phyloP scores from a whole-genome alignment of 2,329 filamentous ascomycete species.

The Fusarium sp. region DNA sequence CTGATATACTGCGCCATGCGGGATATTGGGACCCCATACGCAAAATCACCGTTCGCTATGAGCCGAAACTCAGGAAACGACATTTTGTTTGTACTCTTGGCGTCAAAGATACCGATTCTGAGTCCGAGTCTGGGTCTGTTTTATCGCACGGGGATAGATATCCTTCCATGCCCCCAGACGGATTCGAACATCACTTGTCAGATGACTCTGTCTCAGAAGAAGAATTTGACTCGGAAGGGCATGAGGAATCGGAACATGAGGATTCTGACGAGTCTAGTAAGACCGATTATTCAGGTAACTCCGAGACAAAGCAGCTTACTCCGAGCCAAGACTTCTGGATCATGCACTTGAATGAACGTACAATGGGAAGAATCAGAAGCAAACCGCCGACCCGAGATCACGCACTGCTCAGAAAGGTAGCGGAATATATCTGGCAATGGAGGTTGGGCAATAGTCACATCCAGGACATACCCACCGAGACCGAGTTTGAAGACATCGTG shows the following conservation, averaged over 20 bases:
- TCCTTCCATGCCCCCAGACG: too few species aligned
- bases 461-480: too few species aligned
- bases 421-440: neutral
- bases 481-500: neutral
- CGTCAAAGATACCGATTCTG: neutral
- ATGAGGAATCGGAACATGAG: too few species aligned
- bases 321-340: neutral
- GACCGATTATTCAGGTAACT: neutral
- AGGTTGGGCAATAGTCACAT: rapidly evolving
- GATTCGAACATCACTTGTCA: too few species aligned
- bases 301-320: neutral
- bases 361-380: neutral
- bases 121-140: neutral
- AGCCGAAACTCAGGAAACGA: neutral
- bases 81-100: neutral
- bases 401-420: neutral
- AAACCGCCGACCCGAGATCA: neutral
- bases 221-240: too few species aligned
- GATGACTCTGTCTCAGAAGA: too few species aligned
- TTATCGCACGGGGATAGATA: neutral
- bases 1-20: neutral
- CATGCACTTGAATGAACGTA: neutral
- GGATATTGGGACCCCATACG: constrained; percentile 3
- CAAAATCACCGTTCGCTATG: neutral
- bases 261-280: too few species aligned